phyloP scores from a whole-genome alignment of 164 flowering plant genomes.

The Tetrastigma voinierianum region DNA sequence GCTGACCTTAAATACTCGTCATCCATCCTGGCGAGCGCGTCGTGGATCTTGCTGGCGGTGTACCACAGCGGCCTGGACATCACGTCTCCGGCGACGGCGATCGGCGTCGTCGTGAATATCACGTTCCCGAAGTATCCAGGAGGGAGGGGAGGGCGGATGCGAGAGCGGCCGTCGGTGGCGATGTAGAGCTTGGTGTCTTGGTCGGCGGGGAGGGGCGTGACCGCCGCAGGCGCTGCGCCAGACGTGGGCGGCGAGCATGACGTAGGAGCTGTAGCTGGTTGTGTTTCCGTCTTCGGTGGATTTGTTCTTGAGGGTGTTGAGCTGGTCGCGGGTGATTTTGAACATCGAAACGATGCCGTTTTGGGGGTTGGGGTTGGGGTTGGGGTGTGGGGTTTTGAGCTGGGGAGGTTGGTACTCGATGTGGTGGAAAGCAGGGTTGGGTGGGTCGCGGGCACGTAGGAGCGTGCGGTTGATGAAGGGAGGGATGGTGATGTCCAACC shows the following conservation, averaged over 20 bases:
- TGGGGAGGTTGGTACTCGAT: slow-evolving; percentile 63
- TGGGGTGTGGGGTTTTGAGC: background rate
- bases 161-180: slow-evolving; percentile 56
- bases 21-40: slow-evolving; percentile 52
- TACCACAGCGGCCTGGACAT: slow-evolving; percentile 46
- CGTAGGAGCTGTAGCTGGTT: slow-evolving; percentile 52
- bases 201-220: slow-evolving; percentile 48
- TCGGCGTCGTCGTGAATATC: slow-evolving; percentile 56
- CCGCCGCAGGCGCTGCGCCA: slow-evolving; percentile 59
- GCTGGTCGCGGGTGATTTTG: slow-evolving; percentile 46
- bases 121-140: slow-evolving; percentile 68
- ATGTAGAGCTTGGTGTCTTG: slow-evolving; percentile 63
- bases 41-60: slow-evolving; percentile 48
- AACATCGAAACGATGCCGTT: slow-evolving; percentile 38
- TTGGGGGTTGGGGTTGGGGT: slow-evolving; percentile 22
- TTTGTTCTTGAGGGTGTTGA: slow-evolving; percentile 47
- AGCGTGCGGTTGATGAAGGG: slow-evolving; percentile 72
- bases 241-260: slow-evolving; percentile 63
- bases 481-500: slow-evolving; percentile 41
- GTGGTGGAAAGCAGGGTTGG: slow-evolving; percentile 55
- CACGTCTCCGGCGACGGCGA: slow-evolving; percentile 50
- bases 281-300: slow-evolving; percentile 44
- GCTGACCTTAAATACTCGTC: slow-evolving; percentile 68
- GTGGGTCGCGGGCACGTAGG: slow-evolving; percentile 63
- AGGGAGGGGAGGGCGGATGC: slow-evolving; percentile 58